Evolutionary conservation across 2,329 filamentous ascomycete genomes (phyloP), one percentile per base, ranked within the genome.

Genomic region (Talaromyces sp.): DNA sequence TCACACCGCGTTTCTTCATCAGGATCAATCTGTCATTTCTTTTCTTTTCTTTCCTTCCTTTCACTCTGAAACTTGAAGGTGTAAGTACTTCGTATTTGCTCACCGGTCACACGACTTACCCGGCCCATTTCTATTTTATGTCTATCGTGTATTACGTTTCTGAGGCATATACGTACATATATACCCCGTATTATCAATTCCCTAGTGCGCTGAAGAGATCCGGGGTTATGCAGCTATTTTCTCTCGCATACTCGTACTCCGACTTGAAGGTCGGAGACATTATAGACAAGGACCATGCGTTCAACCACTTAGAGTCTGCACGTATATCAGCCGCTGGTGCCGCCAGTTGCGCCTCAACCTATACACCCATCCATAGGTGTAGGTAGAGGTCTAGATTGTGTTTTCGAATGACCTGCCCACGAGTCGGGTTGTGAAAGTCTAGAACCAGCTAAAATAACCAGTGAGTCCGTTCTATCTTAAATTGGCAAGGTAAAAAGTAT

Each of bases 1-100:
- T 62, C 60, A 62, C 60, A 62, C 60, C 60, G 60, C 47, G 60
- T 62, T 62, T 52, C 60, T 43, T 35, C 33, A 35, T 39, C n/a
- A 54, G 27, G 16, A 54, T n/a, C 24, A 54, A 47, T 24, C 45
- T 47, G 19, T 14, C 9, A n/a, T 24, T 9, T 22, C 6, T 6
- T 45, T 47, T 33, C 27, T 27, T 43, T 33, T 60, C 16, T 56
- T 56, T 37, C 35, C 27, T 54, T 35, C 10, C 13, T 52, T 33
- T 37, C 10, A 24, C 45, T 31, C 27, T 31, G 27, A 31, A 31
- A 31, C 27, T 31, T 7, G 4, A 31, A 22, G n/a, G 19, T 24
- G 19, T 8, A 56, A 56, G 24, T 9, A 13, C 33, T 33, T 56
- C 52, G 52, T 56, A 37, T 56, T 39, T 19, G 31, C 33, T 24